Conservation (phyloP, 805 yeast genomes). For the Saccharomyces eubayanus region DNA sequence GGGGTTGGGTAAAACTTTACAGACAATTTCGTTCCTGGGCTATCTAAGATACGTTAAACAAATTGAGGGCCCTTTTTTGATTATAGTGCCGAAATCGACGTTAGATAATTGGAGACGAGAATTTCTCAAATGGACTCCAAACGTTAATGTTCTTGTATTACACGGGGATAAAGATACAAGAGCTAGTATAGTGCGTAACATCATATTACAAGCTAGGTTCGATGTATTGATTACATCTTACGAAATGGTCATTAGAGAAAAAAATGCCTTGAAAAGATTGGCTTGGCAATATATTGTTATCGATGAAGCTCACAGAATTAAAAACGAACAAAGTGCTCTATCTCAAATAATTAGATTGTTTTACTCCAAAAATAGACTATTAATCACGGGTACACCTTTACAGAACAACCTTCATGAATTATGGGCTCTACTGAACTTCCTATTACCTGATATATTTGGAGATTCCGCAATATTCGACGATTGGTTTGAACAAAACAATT, state of each 20-base stretch:
- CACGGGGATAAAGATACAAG: slow-evolving; percentile 90
- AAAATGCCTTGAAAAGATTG: slow-evolving; percentile 65
- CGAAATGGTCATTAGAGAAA: slow-evolving; percentile 89
- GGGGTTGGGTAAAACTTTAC: slow-evolving; percentile 96
- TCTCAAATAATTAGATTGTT: slow-evolving; percentile 89
- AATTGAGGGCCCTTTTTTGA: slow-evolving; percentile 82
- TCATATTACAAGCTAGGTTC: slow-evolving; percentile 63
- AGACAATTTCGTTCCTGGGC: slow-evolving; percentile 87
- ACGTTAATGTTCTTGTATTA: slow-evolving; percentile 72
- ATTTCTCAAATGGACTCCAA: slow-evolving; percentile 93
- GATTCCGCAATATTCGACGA: slow-evolving; percentile 85
- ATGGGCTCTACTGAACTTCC: slow-evolving; percentile 88
- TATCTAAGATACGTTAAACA: slow-evolving; percentile 70
- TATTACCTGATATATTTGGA: slow-evolving; percentile 90
- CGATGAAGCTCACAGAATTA: slow-evolving; percentile 95
- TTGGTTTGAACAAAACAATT: slow-evolving; percentile 57
- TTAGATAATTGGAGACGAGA: slow-evolving; percentile 95
- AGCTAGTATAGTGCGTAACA: slow-evolving; percentile 45
- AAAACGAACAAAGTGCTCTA: slow-evolving; percentile 84
- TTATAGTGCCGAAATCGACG: slow-evolving; percentile 92
- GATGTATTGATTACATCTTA: slow-evolving; percentile 88
- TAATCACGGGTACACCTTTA: slow-evolving; percentile 93
- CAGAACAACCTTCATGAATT: slow-evolving; percentile 92
- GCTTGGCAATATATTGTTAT: slow-evolving; percentile 91
- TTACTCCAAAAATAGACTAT: slow-evolving; percentile 71